Evolutionary conservation across 768 basidiomycete genomes (phyloP).

Genomic region (Amanita thiersii): DNA sequence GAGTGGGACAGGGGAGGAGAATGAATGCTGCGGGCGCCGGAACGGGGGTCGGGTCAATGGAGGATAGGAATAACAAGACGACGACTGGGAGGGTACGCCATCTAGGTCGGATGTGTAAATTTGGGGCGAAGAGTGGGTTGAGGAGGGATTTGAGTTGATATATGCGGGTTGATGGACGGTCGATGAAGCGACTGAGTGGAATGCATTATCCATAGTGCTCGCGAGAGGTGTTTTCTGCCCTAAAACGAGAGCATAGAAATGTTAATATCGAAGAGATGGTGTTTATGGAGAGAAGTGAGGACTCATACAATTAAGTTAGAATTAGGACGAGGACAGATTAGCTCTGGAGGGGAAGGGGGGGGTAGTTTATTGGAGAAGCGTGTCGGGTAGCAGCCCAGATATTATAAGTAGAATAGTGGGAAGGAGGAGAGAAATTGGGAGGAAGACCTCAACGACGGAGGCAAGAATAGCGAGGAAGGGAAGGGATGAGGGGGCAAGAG

Average conservation of each 20-base stretch:
- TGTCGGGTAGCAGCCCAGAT: conserved; percentile 3
- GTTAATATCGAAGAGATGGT: background rate
- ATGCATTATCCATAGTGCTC: conserved; percentile 2
- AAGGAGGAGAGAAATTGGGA: no score
- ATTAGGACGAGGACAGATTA: conserved; percentile 5
- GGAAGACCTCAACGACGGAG: conserved; percentile 5
- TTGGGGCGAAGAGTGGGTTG: conserved; percentile 25
- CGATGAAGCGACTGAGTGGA: background rate
- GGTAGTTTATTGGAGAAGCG: conserved; percentile 5
- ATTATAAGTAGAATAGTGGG: conserved; percentile 8
- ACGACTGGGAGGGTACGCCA: conserved; percentile 16
- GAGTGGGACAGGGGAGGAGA: conserved; percentile 17
- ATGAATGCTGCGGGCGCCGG: conserved; percentile 14
- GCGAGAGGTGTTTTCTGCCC: conserved; percentile 1
- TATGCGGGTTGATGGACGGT: conserved; percentile 11
- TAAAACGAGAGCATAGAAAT: conserved; percentile 3
- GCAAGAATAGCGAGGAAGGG: background rate
- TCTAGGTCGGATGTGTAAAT: conserved; percentile 9
- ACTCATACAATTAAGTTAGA: conserved; percentile 4
- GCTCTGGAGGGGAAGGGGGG: conserved; percentile 2
- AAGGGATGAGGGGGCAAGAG: conserved; percentile 2
- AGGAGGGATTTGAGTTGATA: conserved; percentile 24
- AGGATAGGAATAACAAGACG: conserved; percentile 15
- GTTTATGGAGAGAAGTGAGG: background rate
- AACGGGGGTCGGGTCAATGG: conserved; percentile 13